Conservation (phyloP, 768 basidiomycete species). For the Tephrocybe sp. region DNA sequence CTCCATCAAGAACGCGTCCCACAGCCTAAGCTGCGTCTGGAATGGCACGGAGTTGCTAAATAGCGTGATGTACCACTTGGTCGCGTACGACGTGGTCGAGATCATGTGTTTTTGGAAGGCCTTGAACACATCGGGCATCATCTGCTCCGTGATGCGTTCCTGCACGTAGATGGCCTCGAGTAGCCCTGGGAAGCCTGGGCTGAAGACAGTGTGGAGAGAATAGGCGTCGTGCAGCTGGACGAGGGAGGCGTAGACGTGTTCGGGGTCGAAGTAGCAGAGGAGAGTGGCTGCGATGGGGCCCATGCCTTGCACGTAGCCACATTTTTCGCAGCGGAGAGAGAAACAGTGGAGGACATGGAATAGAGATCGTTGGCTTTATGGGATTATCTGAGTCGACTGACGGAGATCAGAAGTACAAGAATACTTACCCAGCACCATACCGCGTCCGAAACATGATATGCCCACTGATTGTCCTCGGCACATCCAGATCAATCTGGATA, state of each 20-base stretch:
- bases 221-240: slow-evolving; percentile 90
- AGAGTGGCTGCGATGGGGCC: slow-evolving; percentile 95
- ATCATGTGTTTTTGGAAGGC: slow-evolving; percentile 89
- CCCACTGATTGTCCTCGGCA: slow-evolving; percentile 93
- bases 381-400: not conserved
- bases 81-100: slow-evolving; percentile 92
- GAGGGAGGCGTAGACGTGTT: slow-evolving; percentile 81
- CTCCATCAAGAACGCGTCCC: slow-evolving; percentile 93
- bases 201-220: slow-evolving; percentile 84
- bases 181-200: slow-evolving; percentile 93
- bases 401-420: slow-evolving; percentile 3
- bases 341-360: slow-evolving; percentile 95
- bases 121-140: slow-evolving; percentile 88
- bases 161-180: slow-evolving; percentile 96
- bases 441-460: slow-evolving; percentile 94
- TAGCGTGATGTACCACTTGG: slow-evolving; percentile 99
- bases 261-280: slow-evolving; percentile 90
- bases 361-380: slow-evolving; percentile 80
- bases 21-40: slow-evolving; percentile 89
- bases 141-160: slow-evolving; percentile 80
- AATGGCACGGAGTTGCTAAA: slow-evolving; percentile 96
- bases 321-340: slow-evolving; percentile 78
- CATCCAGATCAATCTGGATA: slow-evolving; percentile 97
- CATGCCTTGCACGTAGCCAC: slow-evolving; percentile 99
- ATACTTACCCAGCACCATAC: slow-evolving; percentile 88